Evolutionary conservation across 495 filamentous ascomycete species (phyloP).

Genomic region (Neurospora discreta): DNA sequence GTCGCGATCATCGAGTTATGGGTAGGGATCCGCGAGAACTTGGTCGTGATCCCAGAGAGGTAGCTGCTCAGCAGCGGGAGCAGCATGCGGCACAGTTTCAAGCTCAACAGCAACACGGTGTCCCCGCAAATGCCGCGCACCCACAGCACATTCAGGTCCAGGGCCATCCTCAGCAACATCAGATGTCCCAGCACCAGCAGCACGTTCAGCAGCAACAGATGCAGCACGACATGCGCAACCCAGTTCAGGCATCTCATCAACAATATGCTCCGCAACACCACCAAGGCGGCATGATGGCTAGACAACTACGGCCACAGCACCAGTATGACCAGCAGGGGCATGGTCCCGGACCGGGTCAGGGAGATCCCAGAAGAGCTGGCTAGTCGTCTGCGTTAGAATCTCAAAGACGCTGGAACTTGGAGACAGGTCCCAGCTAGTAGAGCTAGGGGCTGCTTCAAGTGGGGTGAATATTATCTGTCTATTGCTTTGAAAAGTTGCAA

Average conservation of each 20-base stretch:
- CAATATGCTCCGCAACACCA: slow-evolving; percentile 4
- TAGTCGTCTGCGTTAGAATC: neutral
- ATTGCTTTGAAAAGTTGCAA: too few species aligned
- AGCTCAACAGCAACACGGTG: neutral
- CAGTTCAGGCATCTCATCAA: slow-evolving; percentile 1
- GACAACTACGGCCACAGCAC: slow-evolving; percentile 26
- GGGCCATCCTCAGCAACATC: neutral
- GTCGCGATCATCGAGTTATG: slow-evolving; percentile 5
- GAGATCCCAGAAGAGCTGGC: slow-evolving; percentile 1
- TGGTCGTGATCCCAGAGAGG: neutral
- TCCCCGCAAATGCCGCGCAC: neutral
- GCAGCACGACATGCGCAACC: slow-evolving; percentile 9
- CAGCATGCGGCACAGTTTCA: neutral
- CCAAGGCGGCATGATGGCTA: slow-evolving; percentile 14
- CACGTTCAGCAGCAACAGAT: slow-evolving; percentile 4
- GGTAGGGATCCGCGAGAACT: slow-evolving; percentile 9
- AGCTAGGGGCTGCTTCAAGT: neutral
- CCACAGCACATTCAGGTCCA: neutral
- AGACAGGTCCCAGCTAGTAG: neutral
- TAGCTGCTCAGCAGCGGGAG: slow-evolving; percentile 1
- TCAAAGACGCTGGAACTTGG: neutral
- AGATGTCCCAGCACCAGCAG: neutral
- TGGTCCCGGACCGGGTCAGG: neutral
- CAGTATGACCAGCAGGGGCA: slow-evolving; percentile 6
- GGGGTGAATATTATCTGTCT: neutral